These are phyloP conservation scores for Aureobasidium musti DNA, from an alignment of 2,329 filamentous ascomycete species.

Conservation along the genomic window DNA sequence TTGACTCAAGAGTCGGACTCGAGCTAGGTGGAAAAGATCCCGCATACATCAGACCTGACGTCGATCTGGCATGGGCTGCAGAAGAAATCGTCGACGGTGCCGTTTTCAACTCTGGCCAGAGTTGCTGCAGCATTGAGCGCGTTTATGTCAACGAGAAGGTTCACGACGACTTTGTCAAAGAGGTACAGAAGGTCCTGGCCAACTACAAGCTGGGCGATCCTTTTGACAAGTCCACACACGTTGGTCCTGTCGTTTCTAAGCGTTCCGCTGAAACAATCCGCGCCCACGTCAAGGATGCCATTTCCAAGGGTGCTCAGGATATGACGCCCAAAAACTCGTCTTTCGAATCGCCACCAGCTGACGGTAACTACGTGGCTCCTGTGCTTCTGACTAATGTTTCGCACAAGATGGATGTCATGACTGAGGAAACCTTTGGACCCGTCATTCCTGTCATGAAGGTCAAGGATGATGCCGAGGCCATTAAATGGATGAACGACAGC, in stretches of 20 bases:
- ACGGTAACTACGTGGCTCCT: conserved; percentile 86
- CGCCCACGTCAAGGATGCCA: conserved; percentile 76
- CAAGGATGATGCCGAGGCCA: conserved; percentile 74
- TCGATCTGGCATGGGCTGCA: conserved; percentile 86
- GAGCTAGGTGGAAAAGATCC: conserved; percentile 96
- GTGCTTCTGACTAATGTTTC: conserved; percentile 77
- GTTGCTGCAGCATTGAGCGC: conserved; percentile 89
- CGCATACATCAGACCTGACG: conserved; percentile 82
- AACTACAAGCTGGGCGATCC: conserved; percentile 88
- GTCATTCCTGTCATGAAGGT: conserved; percentile 91
- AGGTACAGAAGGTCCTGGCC: conserved; percentile 73
- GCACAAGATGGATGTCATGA: conserved; percentile 87
- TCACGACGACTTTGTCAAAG: conserved; percentile 78
- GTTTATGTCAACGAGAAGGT: conserved; percentile 87
- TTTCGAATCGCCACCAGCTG: conserved; percentile 70
- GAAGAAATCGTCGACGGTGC: conserved; percentile 93
- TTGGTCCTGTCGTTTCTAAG: conserved; percentile 87
- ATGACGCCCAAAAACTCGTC: conserved; percentile 78
- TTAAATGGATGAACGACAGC: conserved; percentile 89
- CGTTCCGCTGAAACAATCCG: conserved; percentile 74
- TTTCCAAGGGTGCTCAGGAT: conserved; percentile 80
- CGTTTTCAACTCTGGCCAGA: conserved; percentile 99
- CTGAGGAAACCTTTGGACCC: conserved; percentile 91
- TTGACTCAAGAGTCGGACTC: conserved; percentile 77
- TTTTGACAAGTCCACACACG: conserved; percentile 71